Evolutionary conservation across 2,329 filamentous ascomycete genomes (phyloP).

Genomic region (Ophiostoma pallidulum): DNA sequence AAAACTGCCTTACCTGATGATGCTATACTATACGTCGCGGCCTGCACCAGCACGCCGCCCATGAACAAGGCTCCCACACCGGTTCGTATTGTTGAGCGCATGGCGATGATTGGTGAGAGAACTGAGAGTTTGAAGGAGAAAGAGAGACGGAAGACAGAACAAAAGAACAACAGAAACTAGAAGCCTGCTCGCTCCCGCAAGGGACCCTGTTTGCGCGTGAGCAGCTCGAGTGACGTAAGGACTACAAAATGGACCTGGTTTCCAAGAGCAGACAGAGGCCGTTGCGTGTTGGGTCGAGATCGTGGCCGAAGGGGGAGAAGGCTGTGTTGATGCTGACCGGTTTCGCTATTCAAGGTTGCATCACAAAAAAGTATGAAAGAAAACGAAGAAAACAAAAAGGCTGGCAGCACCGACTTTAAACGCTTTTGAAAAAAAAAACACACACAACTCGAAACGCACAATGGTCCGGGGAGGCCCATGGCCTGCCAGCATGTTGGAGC

Average conservation of each 20-base stretch:
- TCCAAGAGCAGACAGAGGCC: too few species aligned
- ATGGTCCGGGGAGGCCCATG: not conserved
- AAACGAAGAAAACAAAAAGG: not conserved
- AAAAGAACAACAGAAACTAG: too few species aligned
- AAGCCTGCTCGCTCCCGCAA: too few species aligned
- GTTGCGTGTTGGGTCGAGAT: too few species aligned
- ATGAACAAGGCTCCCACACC: constrained; percentile 1
- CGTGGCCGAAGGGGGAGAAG: too few species aligned
- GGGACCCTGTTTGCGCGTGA: too few species aligned
- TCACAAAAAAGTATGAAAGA: not conserved
- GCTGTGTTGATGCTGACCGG: too few species aligned
- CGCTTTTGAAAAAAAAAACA: not conserved
- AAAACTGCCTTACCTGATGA: constrained; percentile 8
- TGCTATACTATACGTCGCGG: constrained; percentile 10
- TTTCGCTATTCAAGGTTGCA: too few species aligned
- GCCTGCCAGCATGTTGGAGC: constrained; percentile 2
- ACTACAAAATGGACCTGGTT: too few species aligned
- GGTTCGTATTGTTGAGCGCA: not conserved
- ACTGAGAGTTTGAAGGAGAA: too few species aligned
- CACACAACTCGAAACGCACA: not conserved
- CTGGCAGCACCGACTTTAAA: constrained; percentile 1
- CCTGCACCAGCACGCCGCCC: not conserved
- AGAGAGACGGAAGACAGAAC: too few species aligned
- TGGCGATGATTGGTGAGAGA: not conserved
- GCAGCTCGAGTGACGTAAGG: too few species aligned